phyloP scores from a whole-genome alignment of 345 rosid genomes.

The Geranium rotundifolium region DNA sequence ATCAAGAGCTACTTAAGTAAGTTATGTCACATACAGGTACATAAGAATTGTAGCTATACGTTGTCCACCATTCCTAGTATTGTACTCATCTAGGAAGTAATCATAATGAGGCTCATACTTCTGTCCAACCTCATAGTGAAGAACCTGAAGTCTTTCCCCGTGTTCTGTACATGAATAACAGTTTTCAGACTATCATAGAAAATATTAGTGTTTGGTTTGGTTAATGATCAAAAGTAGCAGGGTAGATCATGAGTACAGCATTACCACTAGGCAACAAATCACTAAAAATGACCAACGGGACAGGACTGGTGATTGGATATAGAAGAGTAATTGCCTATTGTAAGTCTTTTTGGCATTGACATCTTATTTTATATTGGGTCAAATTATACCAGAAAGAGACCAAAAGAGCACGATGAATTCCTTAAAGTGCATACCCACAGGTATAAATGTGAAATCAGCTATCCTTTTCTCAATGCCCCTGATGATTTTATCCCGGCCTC shows the following conservation, averaged over 20 bases:
- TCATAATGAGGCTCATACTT: conserved; percentile 92
- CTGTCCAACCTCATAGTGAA: conserved; percentile 90
- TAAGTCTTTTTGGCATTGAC: too few relatives aligned
- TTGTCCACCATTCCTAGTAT: conserved; percentile 88
- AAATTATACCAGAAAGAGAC: not conserved
- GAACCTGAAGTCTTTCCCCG: conserved; percentile 93
- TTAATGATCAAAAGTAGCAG: conserved; percentile 2
- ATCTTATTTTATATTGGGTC: too few relatives aligned
- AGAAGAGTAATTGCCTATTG: too few relatives aligned
- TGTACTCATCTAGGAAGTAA: conserved; percentile 76
- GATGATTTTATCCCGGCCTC: conserved; percentile 73
- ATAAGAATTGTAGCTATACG: conserved; percentile 89
- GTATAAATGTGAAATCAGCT: conserved; percentile 81
- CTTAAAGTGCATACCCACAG: conserved; percentile 41
- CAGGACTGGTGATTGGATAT: too few relatives aligned
- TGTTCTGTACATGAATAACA: conserved; percentile 38
- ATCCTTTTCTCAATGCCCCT: conserved; percentile 78
- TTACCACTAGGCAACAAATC: too few relatives aligned
- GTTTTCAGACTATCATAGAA: too few relatives aligned
- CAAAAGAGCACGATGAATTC: not conserved
- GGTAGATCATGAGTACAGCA: too few relatives aligned
- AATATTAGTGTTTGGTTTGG: too few relatives aligned
- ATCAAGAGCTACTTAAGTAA: not conserved
- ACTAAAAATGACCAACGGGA: too few relatives aligned
- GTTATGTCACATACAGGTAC: conserved; percentile 66